Evolutionary conservation across 2,329 filamentous ascomycete genomes (phyloP), one percentile per base, ranked within the genome.

Genomic region (Chrysoporthe deuterocubensis): DNA sequence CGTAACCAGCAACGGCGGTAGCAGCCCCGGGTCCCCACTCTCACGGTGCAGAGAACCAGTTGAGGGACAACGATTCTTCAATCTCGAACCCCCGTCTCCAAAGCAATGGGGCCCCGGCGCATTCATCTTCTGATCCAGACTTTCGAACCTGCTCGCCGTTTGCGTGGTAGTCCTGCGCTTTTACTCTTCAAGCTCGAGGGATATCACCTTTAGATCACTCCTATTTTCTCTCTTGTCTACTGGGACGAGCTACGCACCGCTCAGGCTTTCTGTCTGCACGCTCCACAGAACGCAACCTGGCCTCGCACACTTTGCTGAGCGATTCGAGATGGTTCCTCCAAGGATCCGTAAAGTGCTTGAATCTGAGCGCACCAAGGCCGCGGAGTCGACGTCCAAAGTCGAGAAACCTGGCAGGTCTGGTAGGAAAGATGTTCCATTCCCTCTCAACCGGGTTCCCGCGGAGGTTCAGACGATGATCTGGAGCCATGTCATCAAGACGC

Each of bases 401-500:
- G 14, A 59, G 3, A 42, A 46, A 6, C 14, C 11, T 11, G 18
- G 11, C 43, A 9, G 8, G 5, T 21, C 34, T 13, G 16, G 34
- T 11, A 32, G 7, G 7, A 56, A 6, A 6, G 7, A 13, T 26
- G 16, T 26, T 8, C 40, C 46, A 4, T 60, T 65, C 14, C 56
- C 46, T 0, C 59, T 69, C 14, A 16, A 26, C 2, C 18, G 13
- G 18, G 18, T 73, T 2, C 71, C 71, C 1, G 4, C 52, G 2
- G 73, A 74, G 40, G 68, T 74, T 5, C 71, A 72, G n/a, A 44
- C 48, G 2, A 65, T 66, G 62, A 71, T 74, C 62, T 72, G 73
- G 48, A 44, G 26, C 5, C 62, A 73, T 48, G 67, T 65, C 2
- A 26, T 74, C 4, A 43, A 46, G 18, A 70, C 68, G 61, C 72